Evolutionary conservation across 2,329 filamentous ascomycete species (phyloP), one percentile per base, ranked within the genome.

Genomic region (Aureobasidium zeae): DNA sequence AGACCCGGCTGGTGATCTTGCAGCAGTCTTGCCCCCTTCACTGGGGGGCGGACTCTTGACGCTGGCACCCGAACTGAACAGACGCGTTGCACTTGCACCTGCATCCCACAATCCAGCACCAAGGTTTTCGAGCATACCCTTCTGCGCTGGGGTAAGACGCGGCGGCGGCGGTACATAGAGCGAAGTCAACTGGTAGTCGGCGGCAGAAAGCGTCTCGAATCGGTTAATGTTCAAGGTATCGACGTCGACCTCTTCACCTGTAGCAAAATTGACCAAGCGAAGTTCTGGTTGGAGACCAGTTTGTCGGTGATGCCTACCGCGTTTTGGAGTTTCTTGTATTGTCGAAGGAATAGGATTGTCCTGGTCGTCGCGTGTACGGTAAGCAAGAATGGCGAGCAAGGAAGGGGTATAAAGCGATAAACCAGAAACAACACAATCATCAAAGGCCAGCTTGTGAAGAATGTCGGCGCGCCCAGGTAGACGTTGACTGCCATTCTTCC

Each of bases 361-460:
- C n/a, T 83, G 74, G 7, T 80, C 71, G 33, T 86, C 83, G 26
- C 81, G 77, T 48, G 81, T 81, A 56, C 87, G 80, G 65, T 93
- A 95, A 58, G 88, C 88, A 66, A 98, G 81, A 56, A 96, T 83
- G 55, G 94, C 76, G 63, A 98, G 74, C 53, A 94, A 73, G 59
- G 78, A 91, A 60, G 86, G 86, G 60, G 87, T 94, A 78, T 95
- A 96, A 65, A 98, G 74, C 52, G 89, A 93, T 64, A 98, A 83
- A 57, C 91, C 91, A 60, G 91, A 94, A 70, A 98, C 86, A 62
- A 94, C 87, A 71, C 91, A 96, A 68, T 98, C 91, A 65, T 91
- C 63, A 53, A 71, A 94, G 57, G 87, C 84, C 65, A 96, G 74
- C 84, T 74, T 88, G 64, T 94, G 93, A 49, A 86, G 79, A 59